phyloP scores from a whole-genome alignment of 805 yeast genomes.

The Yamadazyma paraphyllophila region DNA sequence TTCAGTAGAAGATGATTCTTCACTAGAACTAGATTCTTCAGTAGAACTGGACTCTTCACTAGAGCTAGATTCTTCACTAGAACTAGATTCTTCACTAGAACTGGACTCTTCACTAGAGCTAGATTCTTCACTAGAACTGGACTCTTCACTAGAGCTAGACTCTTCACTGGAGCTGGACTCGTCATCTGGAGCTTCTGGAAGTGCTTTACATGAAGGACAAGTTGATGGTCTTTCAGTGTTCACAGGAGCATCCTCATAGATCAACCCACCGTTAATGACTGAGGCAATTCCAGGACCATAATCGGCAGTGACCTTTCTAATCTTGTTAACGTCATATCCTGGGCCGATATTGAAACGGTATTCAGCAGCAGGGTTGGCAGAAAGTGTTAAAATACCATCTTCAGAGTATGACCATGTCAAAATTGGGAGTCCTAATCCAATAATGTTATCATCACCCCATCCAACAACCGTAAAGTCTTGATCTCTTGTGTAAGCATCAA shows the following conservation, averaged over 20 bases:
- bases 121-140: background rate
- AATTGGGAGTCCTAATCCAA: constrained; percentile 21
- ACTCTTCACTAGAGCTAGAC: constrained; percentile 2
- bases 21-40: background rate
- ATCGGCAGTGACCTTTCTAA: constrained; percentile 15
- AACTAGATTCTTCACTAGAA: background rate
- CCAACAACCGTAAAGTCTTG: constrained; percentile 24
- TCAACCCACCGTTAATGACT: constrained; percentile 19
- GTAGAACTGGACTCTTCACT: background rate
- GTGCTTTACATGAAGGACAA: constrained; percentile 18
- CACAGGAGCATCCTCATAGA: constrained; percentile 18
- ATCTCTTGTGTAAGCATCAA: constrained; percentile 16
- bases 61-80: background rate
- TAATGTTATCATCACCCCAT: constrained; percentile 26
- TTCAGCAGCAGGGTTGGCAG: constrained; percentile 10
- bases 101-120: background rate
- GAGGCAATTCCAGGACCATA: constrained; percentile 18
- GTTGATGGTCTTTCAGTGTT: constrained; percentile 19
- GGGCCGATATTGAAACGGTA: constrained; percentile 21
- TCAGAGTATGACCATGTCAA: constrained; percentile 9
- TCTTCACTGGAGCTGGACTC: constrained; percentile 7
- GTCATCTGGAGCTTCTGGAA: constrained; percentile 17
- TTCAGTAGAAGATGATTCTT: too few relatives aligned
- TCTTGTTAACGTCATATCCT: constrained; percentile 18
- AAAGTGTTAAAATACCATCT: constrained; percentile 14